A percentile compares a stretch with the other conserved stretches of the same genome.
These are phyloP conservation scores for Neurospora sp. DNA, from an alignment of 495 filamentous ascomycete genomes.

Conservation along the genomic window DNA sequence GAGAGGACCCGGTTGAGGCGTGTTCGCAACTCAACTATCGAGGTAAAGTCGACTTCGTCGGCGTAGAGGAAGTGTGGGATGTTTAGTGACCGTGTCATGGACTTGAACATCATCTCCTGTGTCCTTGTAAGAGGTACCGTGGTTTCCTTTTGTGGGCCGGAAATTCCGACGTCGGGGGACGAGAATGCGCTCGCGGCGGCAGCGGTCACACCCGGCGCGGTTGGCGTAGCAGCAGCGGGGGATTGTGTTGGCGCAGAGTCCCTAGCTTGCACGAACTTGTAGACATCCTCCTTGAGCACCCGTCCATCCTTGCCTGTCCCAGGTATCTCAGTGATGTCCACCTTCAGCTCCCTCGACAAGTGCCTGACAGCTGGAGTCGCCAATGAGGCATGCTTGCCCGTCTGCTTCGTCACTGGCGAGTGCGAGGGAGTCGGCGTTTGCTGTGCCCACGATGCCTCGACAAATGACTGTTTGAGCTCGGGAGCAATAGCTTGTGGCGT, in stretches of 20 bases:
- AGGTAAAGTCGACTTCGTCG: constrained; percentile 70
- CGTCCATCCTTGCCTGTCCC: constrained; percentile 90
- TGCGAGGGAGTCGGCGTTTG: constrained; percentile 5
- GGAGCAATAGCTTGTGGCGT: background rate
- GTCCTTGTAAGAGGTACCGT: constrained; percentile 58
- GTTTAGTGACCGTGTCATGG: constrained; percentile 84
- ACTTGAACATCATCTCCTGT: constrained; percentile 92
- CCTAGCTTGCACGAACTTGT: constrained; percentile 48
- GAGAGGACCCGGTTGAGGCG: constrained; percentile 52
- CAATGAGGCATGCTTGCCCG: constrained; percentile 53
- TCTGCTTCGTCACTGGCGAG: constrained; percentile 6
- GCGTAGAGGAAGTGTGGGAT: constrained; percentile 94
- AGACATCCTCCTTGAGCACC: constrained; percentile 90
- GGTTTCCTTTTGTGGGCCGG: constrained; percentile 52
- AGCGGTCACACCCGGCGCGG: background rate
- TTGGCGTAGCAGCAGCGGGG: background rate
- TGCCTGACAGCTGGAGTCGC: constrained; percentile 93
- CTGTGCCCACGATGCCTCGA: background rate
- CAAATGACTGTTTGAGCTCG: background rate
- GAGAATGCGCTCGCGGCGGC: constrained; percentile 5
- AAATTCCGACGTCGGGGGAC: constrained; percentile 7
- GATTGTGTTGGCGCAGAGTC: constrained; percentile 13
- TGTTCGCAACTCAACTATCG: constrained; percentile 56
- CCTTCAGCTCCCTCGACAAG: constrained; percentile 61
- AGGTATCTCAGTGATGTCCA: constrained; percentile 64